Evolutionary conservation across 139 green algal species (phyloP).

Genomic region (Coccomyxa sp.): DNA sequence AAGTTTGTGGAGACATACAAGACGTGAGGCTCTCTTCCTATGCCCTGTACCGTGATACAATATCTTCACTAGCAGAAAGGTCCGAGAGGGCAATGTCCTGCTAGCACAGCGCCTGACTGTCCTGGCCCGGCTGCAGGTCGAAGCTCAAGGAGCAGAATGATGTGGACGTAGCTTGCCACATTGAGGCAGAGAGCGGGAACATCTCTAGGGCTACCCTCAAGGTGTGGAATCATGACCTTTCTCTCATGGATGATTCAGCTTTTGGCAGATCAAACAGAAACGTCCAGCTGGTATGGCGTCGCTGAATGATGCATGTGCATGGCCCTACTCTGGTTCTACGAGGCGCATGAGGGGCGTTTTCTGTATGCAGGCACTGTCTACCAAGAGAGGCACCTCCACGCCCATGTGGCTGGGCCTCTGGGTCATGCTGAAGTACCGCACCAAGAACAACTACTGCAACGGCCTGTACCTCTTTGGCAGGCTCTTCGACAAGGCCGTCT

Average conservation of each 20-base stretch:
- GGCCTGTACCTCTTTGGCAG: constrained; percentile 6
- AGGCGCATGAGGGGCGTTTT: no score
- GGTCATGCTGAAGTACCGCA: constrained; percentile 63
- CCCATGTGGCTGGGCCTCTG: constrained; percentile 53
- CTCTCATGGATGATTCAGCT: no score
- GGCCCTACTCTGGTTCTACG: neutral
- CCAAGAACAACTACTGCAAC: constrained; percentile 32
- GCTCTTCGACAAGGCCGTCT: constrained; percentile 10
- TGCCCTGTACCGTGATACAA: no score
- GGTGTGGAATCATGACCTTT: no score
- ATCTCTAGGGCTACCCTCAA: neutral
- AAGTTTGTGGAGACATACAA: constrained; percentile 10
- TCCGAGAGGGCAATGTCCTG: neutral
- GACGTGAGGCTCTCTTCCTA: neutral
- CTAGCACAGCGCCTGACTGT: neutral
- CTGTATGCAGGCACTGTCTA: constrained; percentile 43
- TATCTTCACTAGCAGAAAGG: neutral
- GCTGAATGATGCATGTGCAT: no score
- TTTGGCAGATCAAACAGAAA: no score
- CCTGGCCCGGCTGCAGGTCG: neutral
- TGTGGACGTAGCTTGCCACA: neutral
- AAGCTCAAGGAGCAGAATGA: neutral
- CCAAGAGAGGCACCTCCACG: constrained; percentile 57
- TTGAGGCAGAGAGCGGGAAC: neutral
- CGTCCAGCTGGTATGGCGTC: no score